Evolutionary conservation across 2,329 filamentous ascomycete species (phyloP), one percentile per base, ranked within the genome.

Genomic region (Ilyonectria mors-panacis): DNA sequence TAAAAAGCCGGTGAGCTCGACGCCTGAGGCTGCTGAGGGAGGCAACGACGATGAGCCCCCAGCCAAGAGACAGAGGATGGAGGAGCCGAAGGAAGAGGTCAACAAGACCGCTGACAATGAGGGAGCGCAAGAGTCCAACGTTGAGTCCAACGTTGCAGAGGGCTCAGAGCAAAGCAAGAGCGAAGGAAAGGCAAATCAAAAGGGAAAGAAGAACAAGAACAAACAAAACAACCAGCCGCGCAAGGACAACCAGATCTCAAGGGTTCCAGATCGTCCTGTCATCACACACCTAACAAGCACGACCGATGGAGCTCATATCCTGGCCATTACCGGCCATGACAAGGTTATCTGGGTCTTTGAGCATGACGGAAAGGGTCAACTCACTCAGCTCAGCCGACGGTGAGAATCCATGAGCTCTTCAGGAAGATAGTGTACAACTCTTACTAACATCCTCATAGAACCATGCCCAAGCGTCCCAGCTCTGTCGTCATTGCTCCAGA

Each of bases 391-490:
- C 64, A 97, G 92, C 79, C 87, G 91, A 79, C 89, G 95, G 93
- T 93, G 59, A 56, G 71, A 50, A 35, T n/a, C 48, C 15, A 84
- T 50, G 65, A 9, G 10, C 37, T 12, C 54, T 42, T 12, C 45
- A 19, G 15, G 17, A 10, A 33, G n/a, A n/a, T 21, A 6, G 12
- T 2, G n/a, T 37, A 26, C 51, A 62, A 26, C 47, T 28, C 28
- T 55, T 56, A 65, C 79, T 83, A 63, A 83, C 72, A 50, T 30
- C 44, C 37, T 8, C 39, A 58, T 67, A 95, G 94, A 80, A 83
- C 82, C 65, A 97, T 98, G 93, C 94, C 94, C 44, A 98, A 98
- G 83, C 91, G 94, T 39, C 94, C 95, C 13, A 95, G 92, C 77
- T 90, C 93, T 39, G 84, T 98, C 65, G 83, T 87, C 58, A 81